Evolutionary conservation across 192 early-diverging fungal species (phyloP), one percentile per base, ranked within the genome.

Genomic region (Coemansia asiatica): DNA sequence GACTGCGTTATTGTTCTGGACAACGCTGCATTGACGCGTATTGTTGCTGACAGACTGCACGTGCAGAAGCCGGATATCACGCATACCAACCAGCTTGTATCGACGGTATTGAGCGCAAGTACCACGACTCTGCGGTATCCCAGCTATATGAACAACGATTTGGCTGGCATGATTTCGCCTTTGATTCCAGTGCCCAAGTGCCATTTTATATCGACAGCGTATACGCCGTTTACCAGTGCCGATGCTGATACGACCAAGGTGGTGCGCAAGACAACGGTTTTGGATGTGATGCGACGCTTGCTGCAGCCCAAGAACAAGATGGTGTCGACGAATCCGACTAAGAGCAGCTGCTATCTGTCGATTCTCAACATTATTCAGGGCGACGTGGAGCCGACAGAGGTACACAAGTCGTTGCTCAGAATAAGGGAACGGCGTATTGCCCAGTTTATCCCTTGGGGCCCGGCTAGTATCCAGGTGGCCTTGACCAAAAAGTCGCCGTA

Each of bases 131-230:
- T 99, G 47, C 90, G 97, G 60, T 99, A 99, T 81, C 97, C 97
- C 29, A 94, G 95, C 61, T 99, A 97, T 75, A 99, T 99, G 97
- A 97, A 99, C 85, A 99, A 99, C 75, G 95, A 99, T 71, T 85
- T 99, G 49, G 94, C 96, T 7, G 90, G 94, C 59, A 89, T 99
- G 71, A 86, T 98, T 22, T 91, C 97, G 1, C 95, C 95, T 16
- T 84, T 99, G 56, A 98, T 99, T 58, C 97, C 97, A 0, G 97
- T 95, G n/a, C 97, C 97, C 10, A 88, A 94, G 55, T 99, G 97
- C 71, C 97, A 99, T 71, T 99, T 89, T 72, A 82, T 99, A 38
- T 90, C 88, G 58, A 99, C 97, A 1, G 89, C 90, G 9, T 99
- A 97, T 75, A 99, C 97, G 48, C 97, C 97, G 16, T 99, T 99